phyloP scores from a whole-genome alignment of 2,329 filamentous ascomycete genomes.

The Cryphonectria nitschkei region DNA sequence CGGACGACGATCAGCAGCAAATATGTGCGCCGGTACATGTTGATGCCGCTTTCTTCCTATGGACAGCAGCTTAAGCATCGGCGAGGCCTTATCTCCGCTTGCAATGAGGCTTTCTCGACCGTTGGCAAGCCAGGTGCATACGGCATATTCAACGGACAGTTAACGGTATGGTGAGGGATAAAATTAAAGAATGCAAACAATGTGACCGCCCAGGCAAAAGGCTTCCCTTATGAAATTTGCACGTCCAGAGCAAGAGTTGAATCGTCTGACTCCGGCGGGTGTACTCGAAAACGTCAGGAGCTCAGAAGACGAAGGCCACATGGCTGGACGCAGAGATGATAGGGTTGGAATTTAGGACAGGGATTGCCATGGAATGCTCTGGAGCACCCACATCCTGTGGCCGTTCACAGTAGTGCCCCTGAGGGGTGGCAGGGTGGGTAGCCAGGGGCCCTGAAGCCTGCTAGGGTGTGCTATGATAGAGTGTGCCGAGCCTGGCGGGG shows the following conservation, averaged over 20 bases:
- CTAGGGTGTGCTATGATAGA: background rate
- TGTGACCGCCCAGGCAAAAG: background rate
- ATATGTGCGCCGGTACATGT: conserved; percentile 92
- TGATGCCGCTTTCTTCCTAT: conserved; percentile 34
- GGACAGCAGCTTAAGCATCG: conserved; percentile 33
- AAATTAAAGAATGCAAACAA: background rate
- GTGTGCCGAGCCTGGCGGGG: background rate
- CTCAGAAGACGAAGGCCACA: conserved; percentile 25
- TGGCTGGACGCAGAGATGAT: conserved; percentile 20
- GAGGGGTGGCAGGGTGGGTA: background rate
- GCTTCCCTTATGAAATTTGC: background rate
- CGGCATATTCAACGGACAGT: conserved; percentile 25
- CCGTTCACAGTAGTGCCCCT: background rate
- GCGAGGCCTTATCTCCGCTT: conserved; percentile 26
- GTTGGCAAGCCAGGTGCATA: conserved; percentile 27
- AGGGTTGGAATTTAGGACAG: conserved; percentile 20
- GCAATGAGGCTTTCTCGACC: conserved; percentile 28
- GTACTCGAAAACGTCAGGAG: conserved; percentile 26
- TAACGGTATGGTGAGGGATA: background rate
- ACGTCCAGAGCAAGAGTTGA: background rate
- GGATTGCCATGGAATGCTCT: conserved; percentile 21
- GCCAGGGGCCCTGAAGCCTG: background rate
- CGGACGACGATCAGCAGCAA: conserved; percentile 82
- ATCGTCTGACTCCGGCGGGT: conserved; percentile 21
- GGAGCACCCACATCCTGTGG: background rate